Evolutionary conservation across 75 land plant genomes (phyloP), one percentile per base, ranked within the genome.

Genomic region (Cunninghamia lanceolata): DNA sequence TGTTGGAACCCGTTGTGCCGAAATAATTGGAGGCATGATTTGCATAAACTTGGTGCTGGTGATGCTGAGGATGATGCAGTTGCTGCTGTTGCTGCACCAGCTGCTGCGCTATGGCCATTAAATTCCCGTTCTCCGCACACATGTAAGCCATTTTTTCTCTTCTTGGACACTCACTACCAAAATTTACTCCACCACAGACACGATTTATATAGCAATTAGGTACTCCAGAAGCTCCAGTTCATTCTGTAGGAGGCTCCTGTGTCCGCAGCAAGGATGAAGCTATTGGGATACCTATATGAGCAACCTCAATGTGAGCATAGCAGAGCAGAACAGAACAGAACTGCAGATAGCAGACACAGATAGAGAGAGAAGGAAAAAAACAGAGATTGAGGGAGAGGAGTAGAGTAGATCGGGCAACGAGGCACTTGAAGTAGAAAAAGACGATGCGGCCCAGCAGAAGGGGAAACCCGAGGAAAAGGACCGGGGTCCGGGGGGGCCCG

Each of bases 61-160:
- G 91, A 36, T 91, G 89, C 79, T 92, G 89, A 56, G 63, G 63
- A 25, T 56, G 68, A 63, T 63, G 68, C 76, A 90, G 95, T 76
- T 91, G 92, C 42, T 94, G 94, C 50, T 92, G 87, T 70, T 94
- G 96, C 70, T 91, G 89, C 81, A 94, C 91, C 30, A 94, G 88
- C 84, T 94, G 96, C 82, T 94, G 96, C 3, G 96, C 96, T 34
- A 94, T 90, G 0, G 96, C 96, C 93, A 94, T 93, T 19, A 93
- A 88, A 86, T 94, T 94, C 3, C 95, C 95, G 70, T 91, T 94
- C 83, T 94, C 94, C 4, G 92, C 76, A 54, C 94, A 92, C 93
- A 92, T 92, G 81, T 88, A 92, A 39, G 93, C 93, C 95, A 94
- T 94, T 92, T 79, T 7, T 32, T 71, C 34, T 28, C 0, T 47